phyloP scores from a whole-genome alignment of 805 yeast genomes.

The Candida suzukii region DNA sequence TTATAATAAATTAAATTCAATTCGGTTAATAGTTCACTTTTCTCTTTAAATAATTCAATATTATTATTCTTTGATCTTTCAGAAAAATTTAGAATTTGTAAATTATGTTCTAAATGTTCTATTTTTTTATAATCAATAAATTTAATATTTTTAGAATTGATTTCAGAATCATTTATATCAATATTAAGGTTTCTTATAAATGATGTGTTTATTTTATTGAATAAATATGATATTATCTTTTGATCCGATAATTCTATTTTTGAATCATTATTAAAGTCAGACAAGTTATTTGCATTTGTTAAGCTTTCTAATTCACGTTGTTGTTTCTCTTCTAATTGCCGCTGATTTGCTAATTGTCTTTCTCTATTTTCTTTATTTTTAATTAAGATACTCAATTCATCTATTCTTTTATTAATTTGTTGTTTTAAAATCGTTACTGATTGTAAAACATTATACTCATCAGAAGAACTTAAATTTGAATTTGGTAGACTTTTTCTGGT shows the following conservation, averaged over 20 bases:
- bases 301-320: background rate
- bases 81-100: constrained; percentile 22
- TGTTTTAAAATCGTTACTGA: constrained; percentile 13
- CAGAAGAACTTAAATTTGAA: constrained; percentile 1
- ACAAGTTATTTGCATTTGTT: background rate
- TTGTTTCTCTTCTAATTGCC: constrained; percentile 4
- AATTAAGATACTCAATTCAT: constrained; percentile 10
- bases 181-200: constrained; percentile 19
- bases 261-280: background rate
- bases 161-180: constrained; percentile 9
- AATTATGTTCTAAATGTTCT: constrained; percentile 21
- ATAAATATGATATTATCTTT: background rate
- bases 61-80: constrained; percentile 16
- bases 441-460: constrained; percentile 14
- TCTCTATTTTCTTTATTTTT: constrained; percentile 5
- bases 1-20: constrained; percentile 22
- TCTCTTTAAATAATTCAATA: constrained; percentile 12
- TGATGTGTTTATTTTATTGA: constrained; percentile 12
- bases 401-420: constrained; percentile 18
- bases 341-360: constrained; percentile 5
- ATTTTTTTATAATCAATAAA: constrained; percentile 20
- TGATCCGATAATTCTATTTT: background rate
- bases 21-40: constrained; percentile 20
- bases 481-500: constrained; percentile 4
- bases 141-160: constrained; percentile 12